Evolutionary conservation across 164 flowering plant genomes (phyloP).

Genomic region (Magnolia changhungtana): DNA sequence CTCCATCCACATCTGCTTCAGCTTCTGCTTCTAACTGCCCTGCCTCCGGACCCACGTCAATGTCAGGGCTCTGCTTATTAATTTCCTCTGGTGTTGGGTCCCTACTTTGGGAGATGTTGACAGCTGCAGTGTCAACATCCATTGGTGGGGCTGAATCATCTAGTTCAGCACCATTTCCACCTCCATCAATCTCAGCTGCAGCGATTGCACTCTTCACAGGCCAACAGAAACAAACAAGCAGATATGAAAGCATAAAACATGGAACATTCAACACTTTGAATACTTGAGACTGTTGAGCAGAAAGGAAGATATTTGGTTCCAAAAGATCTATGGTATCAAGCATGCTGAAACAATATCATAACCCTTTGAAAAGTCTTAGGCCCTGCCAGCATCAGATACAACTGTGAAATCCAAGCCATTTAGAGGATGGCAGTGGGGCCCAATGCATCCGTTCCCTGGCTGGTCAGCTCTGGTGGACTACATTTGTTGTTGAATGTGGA

Average conservation of each 20-base stretch:
- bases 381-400: too few relatives aligned
- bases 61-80: conserved; percentile 59
- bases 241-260: conserved; percentile 4
- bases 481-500: not conserved
- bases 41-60: conserved; percentile 54
- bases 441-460: too few relatives aligned
- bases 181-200: conserved; percentile 61
- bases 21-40: conserved; percentile 65
- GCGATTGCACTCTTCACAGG: conserved; percentile 45
- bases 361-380: too few relatives aligned
- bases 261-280: not conserved
- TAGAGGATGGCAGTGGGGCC: too few relatives aligned
- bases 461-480: not conserved
- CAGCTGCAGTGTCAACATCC: conserved; percentile 55
- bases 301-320: too few relatives aligned
- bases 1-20: conserved; percentile 47
- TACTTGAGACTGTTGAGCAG: not conserved
- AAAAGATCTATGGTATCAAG: too few relatives aligned
- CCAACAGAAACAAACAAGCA: conserved; percentile 6
- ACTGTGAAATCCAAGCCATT: too few relatives aligned
- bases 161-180: conserved; percentile 49
- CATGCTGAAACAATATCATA: too few relatives aligned
- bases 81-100: conserved; percentile 61
- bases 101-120: conserved; percentile 43
- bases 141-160: conserved; percentile 51